These are phyloP conservation scores for Pseudogymnoascus sp. DNA, from an alignment of 2,329 filamentous ascomycete species.

Conservation along the genomic window DNA sequence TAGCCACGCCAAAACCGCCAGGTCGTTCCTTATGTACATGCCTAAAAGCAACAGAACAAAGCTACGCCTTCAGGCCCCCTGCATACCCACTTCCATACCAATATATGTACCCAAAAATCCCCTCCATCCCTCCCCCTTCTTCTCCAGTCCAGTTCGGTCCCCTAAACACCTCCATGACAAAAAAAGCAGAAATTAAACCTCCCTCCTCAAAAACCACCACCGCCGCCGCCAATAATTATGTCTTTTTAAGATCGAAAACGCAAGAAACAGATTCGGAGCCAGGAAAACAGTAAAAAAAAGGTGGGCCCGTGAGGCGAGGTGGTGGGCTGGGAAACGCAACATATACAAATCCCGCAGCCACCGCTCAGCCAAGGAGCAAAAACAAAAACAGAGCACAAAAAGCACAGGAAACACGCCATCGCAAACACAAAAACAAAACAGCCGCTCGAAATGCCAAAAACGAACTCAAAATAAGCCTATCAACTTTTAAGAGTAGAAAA, in stretches of 20 bases:
- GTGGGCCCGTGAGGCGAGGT: too few species aligned
- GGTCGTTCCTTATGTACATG: slow-evolving; percentile 3
- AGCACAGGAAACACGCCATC: neutral
- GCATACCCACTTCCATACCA: neutral
- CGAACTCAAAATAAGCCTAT: neutral
- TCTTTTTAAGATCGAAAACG: neutral
- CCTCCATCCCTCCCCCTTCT: neutral
- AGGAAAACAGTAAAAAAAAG: neutral
- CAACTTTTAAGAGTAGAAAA: too few species aligned
- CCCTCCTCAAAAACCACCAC: neutral
- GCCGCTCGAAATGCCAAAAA: neutral
- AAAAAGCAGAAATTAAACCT: neutral
- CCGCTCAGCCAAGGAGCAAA: neutral
- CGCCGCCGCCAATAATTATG: neutral
- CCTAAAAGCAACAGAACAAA: neutral
- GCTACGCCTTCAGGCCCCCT: neutral
- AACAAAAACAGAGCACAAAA: neutral
- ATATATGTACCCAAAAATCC: neutral
- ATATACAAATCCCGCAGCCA: neutral
- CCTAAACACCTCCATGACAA: too few species aligned
- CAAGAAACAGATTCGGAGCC: neutral
- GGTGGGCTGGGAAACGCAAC: neutral
- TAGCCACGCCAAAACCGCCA: neutral
- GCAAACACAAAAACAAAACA: neutral
- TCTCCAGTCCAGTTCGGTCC: too few species aligned